Conservation (phyloP, 2,329 filamentous ascomycete species). For the Fusarium torulosum region DNA sequence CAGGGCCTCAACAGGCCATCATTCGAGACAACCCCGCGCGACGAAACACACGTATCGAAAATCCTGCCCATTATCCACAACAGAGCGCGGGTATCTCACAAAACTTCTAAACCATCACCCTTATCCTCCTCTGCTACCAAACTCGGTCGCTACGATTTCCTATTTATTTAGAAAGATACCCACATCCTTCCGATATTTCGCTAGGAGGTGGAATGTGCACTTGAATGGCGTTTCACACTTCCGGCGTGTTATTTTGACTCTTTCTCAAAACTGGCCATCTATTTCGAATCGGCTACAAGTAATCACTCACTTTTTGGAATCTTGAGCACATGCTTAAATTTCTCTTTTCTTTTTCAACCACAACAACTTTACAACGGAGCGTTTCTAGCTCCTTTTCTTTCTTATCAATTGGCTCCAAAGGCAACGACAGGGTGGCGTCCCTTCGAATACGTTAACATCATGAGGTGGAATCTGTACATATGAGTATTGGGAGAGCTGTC, state of each 20-base stretch:
- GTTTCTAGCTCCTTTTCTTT: slow-evolving; percentile 11
- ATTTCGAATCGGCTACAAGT: slow-evolving; percentile 12
- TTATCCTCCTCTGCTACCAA: slow-evolving; percentile 6
- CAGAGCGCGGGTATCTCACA: slow-evolving; percentile 96
- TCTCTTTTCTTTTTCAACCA: slow-evolving; percentile 12
- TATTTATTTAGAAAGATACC: slow-evolving; percentile 47
- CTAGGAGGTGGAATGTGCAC: slow-evolving; percentile 47
- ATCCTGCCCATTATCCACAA: slow-evolving; percentile 87
- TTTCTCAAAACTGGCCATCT: slow-evolving; percentile 4
- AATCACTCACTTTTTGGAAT: slow-evolving; percentile 34
- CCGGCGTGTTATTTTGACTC: slow-evolving; percentile 34
- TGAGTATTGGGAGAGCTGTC: slow-evolving; percentile 33
- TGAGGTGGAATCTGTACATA: slow-evolving; percentile 48
- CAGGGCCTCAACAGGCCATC: slow-evolving; percentile 67
- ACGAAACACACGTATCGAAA: slow-evolving; percentile 95
- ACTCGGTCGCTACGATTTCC: slow-evolving; percentile 32
- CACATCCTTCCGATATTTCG: slow-evolving; percentile 47
- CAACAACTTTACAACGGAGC: slow-evolving; percentile 16
- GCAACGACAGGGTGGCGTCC: slow-evolving; percentile 15
- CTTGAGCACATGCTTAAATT: slow-evolving; percentile 1
- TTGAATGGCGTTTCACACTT: slow-evolving; percentile 34
- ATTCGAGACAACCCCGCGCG: slow-evolving; percentile 94
- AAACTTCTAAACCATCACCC: slow-evolving; percentile 78
- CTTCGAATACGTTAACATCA: slow-evolving; percentile 43
- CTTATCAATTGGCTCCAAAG: slow-evolving; percentile 14